phyloP scores from a whole-genome alignment of 2,329 filamentous ascomycete genomes.

The Podosphaera fusca region DNA sequence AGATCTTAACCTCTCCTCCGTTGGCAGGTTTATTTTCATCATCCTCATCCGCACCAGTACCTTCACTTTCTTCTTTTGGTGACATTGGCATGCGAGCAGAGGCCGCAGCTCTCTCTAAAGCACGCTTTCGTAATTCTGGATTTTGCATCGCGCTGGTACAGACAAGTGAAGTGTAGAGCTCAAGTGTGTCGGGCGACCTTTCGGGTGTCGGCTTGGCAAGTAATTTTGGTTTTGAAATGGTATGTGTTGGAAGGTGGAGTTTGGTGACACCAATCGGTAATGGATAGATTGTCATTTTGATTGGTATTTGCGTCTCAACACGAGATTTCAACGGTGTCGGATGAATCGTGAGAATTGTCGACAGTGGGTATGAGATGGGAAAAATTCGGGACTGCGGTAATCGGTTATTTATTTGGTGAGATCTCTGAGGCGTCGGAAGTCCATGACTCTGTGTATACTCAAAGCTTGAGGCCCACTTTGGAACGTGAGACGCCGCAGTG shows the following conservation, averaged over 20 bases:
- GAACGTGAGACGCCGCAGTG: slow-evolving; percentile 9
- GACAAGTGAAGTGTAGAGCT: slow-evolving; percentile 60
- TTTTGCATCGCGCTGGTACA: slow-evolving; percentile 84
- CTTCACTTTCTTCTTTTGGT: slow-evolving; percentile 5
- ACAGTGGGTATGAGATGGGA: slow-evolving; percentile 9
- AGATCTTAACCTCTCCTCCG: slow-evolving; percentile 86
- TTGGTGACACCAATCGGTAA: slow-evolving; percentile 55
- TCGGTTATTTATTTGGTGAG: slow-evolving; percentile 1
- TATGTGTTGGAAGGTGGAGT: slow-evolving; percentile 69
- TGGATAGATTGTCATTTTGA: slow-evolving; percentile 55
- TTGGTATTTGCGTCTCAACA: slow-evolving; percentile 89
- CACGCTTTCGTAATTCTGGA: slow-evolving; percentile 38
- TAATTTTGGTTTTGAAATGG: slow-evolving; percentile 84
- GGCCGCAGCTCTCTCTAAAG: slow-evolving; percentile 21
- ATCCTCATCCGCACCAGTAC: slow-evolving; percentile 18
- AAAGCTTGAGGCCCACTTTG: slow-evolving; percentile 18
- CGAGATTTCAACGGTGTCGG: slow-evolving; percentile 61
- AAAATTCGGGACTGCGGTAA: slow-evolving; percentile 9
- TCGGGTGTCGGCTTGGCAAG: slow-evolving; percentile 48
- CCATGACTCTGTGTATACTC: slow-evolving; percentile 6
- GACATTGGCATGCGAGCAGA: slow-evolving; percentile 13
- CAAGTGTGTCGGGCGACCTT: slow-evolving; percentile 48
- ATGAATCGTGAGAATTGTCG: slow-evolving; percentile 31
- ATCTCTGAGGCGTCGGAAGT: slow-evolving; percentile 3
- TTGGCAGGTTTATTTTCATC: slow-evolving; percentile 49